Conservation (phyloP, 495 filamentous ascomycete genomes). For the Podospora australis region DNA sequence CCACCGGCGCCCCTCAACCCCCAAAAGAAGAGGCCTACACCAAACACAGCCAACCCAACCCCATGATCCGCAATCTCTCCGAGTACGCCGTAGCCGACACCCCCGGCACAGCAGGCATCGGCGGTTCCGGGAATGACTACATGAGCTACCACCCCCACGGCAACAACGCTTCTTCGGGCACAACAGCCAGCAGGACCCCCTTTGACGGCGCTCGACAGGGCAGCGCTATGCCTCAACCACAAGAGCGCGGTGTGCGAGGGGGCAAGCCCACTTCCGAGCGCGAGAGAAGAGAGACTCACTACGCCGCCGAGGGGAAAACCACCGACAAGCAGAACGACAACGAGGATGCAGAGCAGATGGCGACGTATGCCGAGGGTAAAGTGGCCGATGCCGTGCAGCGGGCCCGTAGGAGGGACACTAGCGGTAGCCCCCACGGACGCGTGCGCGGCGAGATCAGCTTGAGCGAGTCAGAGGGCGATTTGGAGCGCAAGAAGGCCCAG, state of each 20-base stretch:
- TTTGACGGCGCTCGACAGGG: not conserved
- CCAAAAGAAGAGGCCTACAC: constrained; percentile 45
- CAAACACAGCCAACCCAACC: constrained; percentile 37
- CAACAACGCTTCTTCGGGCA: constrained; percentile 10
- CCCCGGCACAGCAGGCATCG: constrained; percentile 7
- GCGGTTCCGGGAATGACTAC: constrained; percentile 17
- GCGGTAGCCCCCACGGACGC: constrained; percentile 11
- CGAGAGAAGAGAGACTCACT: constrained; percentile 12
- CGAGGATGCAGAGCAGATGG: constrained; percentile 52
- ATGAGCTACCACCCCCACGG: constrained; percentile 22
- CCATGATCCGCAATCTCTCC: constrained; percentile 39
- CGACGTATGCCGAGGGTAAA: constrained; percentile 46
- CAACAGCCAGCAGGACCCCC: too few relatives aligned
- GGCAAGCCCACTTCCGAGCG: constrained; percentile 17
- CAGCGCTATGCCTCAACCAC: constrained; percentile 32
- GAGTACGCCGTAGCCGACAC: constrained; percentile 39
- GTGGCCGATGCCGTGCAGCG: constrained; percentile 45
- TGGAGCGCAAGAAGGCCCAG: constrained; percentile 35
- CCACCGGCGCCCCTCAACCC: constrained; percentile 41
- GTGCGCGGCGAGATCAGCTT: constrained; percentile 20
- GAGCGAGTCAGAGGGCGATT: constrained; percentile 30
- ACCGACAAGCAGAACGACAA: constrained; percentile 24
- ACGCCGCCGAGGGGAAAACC: not conserved
- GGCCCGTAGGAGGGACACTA: constrained; percentile 15
- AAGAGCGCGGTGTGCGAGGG: constrained; percentile 32